These are phyloP conservation scores for Talaromyces funiculosus DNA, from an alignment of 2,329 filamentous ascomycete species.

Conservation along the genomic window DNA sequence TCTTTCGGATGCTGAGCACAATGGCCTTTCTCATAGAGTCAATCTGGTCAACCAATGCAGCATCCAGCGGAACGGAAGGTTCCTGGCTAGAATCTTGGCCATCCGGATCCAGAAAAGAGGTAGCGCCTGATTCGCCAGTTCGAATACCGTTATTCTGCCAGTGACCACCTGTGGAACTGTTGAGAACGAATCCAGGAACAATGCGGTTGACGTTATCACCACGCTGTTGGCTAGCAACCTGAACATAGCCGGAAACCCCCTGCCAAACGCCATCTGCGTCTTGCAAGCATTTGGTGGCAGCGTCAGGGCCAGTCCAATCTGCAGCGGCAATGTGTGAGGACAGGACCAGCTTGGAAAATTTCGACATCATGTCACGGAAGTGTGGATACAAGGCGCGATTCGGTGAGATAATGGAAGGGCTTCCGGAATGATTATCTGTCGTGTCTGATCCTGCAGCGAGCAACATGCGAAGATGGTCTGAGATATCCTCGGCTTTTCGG, in stretches of 20 bases:
- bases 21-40: constrained; percentile 82
- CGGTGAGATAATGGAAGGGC: constrained; percentile 97
- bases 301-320: constrained; percentile 91
- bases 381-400: constrained; percentile 97
- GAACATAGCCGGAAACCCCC: constrained; percentile 92
- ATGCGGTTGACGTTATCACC: constrained; percentile 91
- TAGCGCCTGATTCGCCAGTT: constrained; percentile 58
- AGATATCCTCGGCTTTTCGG: constrained; percentile 92
- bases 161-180: constrained; percentile 74
- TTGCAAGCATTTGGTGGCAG: constrained; percentile 88
- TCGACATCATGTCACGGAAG: constrained; percentile 99
- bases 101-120: constrained; percentile 76
- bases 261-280: constrained; percentile 95
- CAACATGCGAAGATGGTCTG: constrained; percentile 85
- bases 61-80: constrained; percentile 68
- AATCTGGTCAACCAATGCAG: constrained; percentile 70
- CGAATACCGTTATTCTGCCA: constrained; percentile 68
- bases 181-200: constrained; percentile 86
- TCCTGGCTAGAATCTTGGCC: constrained; percentile 69
- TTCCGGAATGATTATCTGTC: constrained; percentile 96
- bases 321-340: constrained; percentile 96
- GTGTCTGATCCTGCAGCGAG: constrained; percentile 95
- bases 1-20: constrained; percentile 74
- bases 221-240: constrained; percentile 86
- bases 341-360: constrained; percentile 97